These are phyloP conservation scores for Plantago coronopus DNA, from an alignment of 305 asterid species.

Conservation along the genomic window DNA sequence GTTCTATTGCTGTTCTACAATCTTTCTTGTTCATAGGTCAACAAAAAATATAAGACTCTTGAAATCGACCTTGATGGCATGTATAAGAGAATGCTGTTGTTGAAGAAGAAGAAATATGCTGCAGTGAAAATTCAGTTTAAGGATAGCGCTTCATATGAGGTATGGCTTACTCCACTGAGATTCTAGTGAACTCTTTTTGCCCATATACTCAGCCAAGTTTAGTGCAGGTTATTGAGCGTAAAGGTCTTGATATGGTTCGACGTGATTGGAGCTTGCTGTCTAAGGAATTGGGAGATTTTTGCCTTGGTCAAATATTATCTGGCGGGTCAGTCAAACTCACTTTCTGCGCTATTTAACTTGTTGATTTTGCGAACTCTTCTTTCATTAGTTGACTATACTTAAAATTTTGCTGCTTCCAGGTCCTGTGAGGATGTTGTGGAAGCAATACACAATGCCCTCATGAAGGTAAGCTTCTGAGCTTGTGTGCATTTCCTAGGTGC, in stretches of 20 bases:
- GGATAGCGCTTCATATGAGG: constrained; percentile 77
- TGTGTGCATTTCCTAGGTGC: constrained; percentile 14
- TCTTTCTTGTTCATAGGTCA: constrained; percentile 59
- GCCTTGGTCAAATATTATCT: constrained; percentile 86
- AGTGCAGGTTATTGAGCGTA: constrained; percentile 76
- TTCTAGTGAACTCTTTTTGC: constrained; percentile 18
- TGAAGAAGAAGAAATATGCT: constrained; percentile 98
- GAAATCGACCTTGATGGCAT: constrained; percentile 98
- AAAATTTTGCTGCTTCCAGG: constrained; percentile 44
- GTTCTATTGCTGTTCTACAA: no score
- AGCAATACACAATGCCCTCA: constrained; percentile 77
- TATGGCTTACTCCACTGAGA: constrained; percentile 28
- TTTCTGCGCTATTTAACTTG: constrained; percentile 19
- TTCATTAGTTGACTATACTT: constrained; percentile 19
- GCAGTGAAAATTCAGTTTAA: constrained; percentile 85
- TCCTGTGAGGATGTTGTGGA: constrained; percentile 93
- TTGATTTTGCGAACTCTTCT: constrained; percentile 10
- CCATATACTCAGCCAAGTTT: constrained; percentile 20
- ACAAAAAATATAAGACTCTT: constrained; percentile 88
- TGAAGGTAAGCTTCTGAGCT: constrained; percentile 53
- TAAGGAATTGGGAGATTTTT: constrained; percentile 90
- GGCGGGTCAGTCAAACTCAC: constrained; percentile 70
- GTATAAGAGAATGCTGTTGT: constrained; percentile 94
- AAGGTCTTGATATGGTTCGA: constrained; percentile 99
- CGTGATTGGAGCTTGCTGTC: constrained; percentile 99